These are phyloP conservation scores for Cyanidioschyzon merolae DNA, from an alignment of 23 red algal species.

Conservation along the genomic window DNA sequence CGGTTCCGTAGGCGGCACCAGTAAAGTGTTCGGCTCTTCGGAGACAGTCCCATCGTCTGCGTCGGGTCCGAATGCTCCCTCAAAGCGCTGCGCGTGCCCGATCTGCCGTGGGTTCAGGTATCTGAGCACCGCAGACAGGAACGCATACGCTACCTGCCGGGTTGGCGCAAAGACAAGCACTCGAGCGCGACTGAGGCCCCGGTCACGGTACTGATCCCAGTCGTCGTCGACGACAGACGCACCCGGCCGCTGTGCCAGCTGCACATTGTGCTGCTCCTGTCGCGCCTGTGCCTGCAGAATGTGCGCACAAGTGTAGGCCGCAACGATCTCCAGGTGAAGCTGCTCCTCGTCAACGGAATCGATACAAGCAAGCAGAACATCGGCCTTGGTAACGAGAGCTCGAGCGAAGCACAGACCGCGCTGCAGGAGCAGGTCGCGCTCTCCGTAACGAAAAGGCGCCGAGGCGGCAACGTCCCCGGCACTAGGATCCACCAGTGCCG, in stretches of 20 bases:
- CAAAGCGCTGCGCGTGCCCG: slow-evolving; percentile 36
- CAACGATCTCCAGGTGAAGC: neutral
- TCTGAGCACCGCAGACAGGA: slow-evolving; percentile 29
- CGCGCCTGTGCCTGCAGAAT: neutral
- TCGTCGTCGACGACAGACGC: neutral
- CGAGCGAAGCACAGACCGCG: neutral
- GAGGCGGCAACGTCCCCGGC: neutral
- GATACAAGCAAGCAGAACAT: neutral
- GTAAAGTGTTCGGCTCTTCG: neutral
- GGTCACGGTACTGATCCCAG: slow-evolving; percentile 33
- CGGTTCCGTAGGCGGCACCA: neutral
- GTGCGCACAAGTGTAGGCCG: neutral
- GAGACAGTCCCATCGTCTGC: slow-evolving; percentile 5
- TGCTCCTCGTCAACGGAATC: neutral
- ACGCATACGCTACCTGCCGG: slow-evolving; percentile 65
- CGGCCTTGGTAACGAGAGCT: neutral
- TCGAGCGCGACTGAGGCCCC: slow-evolving; percentile 47
- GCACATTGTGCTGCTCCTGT: neutral
- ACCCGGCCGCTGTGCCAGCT: neutral
- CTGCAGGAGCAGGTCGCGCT: neutral
- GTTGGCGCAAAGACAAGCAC: slow-evolving; percentile 56
- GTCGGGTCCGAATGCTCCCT: slow-evolving; percentile 50
- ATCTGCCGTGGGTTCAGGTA: slow-evolving; percentile 19
- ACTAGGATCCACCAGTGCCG: too few species aligned
- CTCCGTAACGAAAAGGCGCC: neutral